Evolutionary conservation across 176 grass and related monocot species (phyloP), one percentile per base, ranked within the genome.

Genomic region (Stipa capillata): DNA sequence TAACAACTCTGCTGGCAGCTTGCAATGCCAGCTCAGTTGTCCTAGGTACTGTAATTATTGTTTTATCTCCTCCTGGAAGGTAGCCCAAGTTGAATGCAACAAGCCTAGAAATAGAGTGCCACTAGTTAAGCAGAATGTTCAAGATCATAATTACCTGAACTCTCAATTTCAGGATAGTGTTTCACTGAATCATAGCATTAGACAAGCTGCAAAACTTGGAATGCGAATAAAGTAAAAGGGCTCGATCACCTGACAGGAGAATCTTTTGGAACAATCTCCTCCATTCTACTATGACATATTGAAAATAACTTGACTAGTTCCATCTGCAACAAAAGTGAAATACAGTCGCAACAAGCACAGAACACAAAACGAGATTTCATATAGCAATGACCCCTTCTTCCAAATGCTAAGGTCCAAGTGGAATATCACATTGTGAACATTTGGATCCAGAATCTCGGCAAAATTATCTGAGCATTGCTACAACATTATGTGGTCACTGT

Each of bases 41-140:
- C 79, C 29, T 74, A 78, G 94, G 88, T 65, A 64, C 69, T 8
- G 94, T 97, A 47, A 92, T 86, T 80, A 94, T 34, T 71, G 80
- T 83, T 89, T 97, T 90, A 76, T 97, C 87, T 85, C 91, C 95
- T 73, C 91, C 91, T 24, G 91, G 91, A 69, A 97, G 87, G 82
- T 97, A 97, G 17, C 95, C 95, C 85, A 97, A 62, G 32, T 97
- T 97, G 87, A 97, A 94, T 36, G 83, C 89, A 50, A 97, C 91
- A 85, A 97, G 80, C 83, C 91, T 97, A 81, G 12, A 74, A 78
- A 83, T 37, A 79, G 77, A 17, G 7, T 20, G 9, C 20, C 57
- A 80, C 0, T 50, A 3, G 45, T 63, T 25, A 74, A 48, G 53
- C n/a, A 80, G 34, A 14, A 67, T 57, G 5, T 0, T 55, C 20